Percentiles rank a stretch among this genome's conserved stretches.
Evolutionary conservation across 129 eudicot species (phyloP).

Genomic region (Dittrichia graveolens): DNA sequence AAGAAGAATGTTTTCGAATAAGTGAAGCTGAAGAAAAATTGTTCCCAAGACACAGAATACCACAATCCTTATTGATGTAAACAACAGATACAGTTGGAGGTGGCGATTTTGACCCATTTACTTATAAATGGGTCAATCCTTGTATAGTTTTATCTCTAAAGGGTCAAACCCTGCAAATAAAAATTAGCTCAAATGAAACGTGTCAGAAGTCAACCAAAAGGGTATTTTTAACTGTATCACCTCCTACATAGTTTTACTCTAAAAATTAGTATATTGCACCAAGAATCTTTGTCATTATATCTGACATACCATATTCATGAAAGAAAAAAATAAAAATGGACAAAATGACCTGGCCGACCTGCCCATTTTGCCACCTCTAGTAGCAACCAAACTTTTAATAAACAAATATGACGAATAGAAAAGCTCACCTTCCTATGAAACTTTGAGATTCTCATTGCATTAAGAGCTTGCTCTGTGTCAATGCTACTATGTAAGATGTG

Average conservation of each 20-base stretch:
- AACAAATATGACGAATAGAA: slow-evolving; percentile 9
- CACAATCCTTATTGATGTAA: slow-evolving; percentile 4
- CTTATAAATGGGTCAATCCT: background rate
- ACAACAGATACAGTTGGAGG: too few relatives aligned
- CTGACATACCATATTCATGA: too few relatives aligned
- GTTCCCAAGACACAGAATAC: slow-evolving; percentile 15
- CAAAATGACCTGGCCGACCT: background rate
- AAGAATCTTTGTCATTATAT: too few relatives aligned
- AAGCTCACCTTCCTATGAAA: slow-evolving; percentile 82
- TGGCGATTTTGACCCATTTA: background rate
- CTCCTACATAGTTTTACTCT: too few relatives aligned
- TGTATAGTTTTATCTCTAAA: background rate
- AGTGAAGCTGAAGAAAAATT: slow-evolving; percentile 9
- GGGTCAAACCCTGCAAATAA: background rate
- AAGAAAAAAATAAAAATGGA: too few relatives aligned
- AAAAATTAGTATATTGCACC: too few relatives aligned
- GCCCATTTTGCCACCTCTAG: background rate
- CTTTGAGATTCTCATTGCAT: slow-evolving; percentile 80
- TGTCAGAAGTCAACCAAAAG: background rate
- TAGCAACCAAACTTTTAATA: background rate
- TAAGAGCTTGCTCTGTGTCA: slow-evolving; percentile 90
- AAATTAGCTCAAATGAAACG: background rate
- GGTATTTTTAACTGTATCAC: too few relatives aligned
- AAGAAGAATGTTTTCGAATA: slow-evolving; percentile 19
- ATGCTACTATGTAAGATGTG: slow-evolving; percentile 92